Evolutionary conservation across 2,329 filamentous ascomycete genomes (phyloP).

Genomic region (Beauveria scarabaeidicola): DNA sequence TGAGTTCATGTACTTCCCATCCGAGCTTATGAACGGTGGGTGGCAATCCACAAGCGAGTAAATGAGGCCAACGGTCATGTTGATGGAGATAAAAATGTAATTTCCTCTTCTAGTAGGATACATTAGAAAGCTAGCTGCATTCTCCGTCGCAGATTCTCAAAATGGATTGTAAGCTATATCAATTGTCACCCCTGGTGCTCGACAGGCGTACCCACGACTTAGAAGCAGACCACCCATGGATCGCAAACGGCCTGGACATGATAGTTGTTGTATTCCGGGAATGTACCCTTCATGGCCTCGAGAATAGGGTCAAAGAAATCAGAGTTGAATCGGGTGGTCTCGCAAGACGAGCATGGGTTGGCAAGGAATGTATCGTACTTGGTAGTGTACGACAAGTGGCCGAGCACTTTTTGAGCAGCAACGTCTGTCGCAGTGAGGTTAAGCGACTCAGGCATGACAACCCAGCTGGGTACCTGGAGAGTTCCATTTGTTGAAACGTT

Average conservation of each 20-base stretch:
- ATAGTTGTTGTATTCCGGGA: conserved; percentile 30
- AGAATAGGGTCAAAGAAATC: conserved; percentile 31
- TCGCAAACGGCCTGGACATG: conserved; percentile 29
- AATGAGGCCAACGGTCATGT: not conserved
- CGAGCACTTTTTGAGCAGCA: conserved; percentile 24
- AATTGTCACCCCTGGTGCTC: not conserved
- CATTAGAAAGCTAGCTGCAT: conserved; percentile 6
- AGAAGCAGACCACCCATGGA: conserved; percentile 30
- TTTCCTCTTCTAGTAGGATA: not conserved
- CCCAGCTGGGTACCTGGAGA: conserved; percentile 23
- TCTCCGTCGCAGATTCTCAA: not conserved
- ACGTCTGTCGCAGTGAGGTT: conserved; percentile 26
- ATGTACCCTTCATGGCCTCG: conserved; percentile 29
- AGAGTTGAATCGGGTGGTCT: conserved; percentile 27
- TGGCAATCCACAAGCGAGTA: not conserved
- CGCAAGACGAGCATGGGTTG: conserved; percentile 28
- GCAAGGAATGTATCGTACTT: conserved; percentile 29
- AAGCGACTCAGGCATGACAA: conserved; percentile 32
- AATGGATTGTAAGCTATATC: conserved; percentile 2
- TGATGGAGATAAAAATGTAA: not conserved
- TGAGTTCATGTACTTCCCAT: not conserved
- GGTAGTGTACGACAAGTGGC: conserved; percentile 29
- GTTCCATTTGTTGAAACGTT: conserved; percentile 22
- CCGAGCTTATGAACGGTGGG: not conserved
- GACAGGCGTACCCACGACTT: conserved; percentile 8